Percentiles rank a stretch among this genome's conserved stretches.
phyloP scores from a whole-genome alignment of 2,329 filamentous ascomycete species.

The Neofusicoccum sp. region DNA sequence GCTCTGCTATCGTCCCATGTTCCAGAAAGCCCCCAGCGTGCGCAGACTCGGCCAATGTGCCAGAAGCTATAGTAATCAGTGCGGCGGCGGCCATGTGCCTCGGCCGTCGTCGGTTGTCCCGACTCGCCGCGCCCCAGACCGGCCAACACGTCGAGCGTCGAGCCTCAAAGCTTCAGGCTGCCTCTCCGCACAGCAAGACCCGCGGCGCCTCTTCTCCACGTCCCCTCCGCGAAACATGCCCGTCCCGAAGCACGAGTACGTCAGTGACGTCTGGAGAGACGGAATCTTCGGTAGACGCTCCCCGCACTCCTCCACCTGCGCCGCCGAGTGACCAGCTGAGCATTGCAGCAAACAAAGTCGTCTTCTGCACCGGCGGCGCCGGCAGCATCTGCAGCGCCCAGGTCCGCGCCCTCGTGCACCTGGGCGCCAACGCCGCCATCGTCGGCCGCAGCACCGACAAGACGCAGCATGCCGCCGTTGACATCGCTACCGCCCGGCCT shows the following conservation, averaged over 20 bases:
- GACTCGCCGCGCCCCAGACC: neutral
- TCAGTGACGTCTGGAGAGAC: slow-evolving; percentile 83
- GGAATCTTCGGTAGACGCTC: slow-evolving; percentile 71
- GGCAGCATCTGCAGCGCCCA: slow-evolving; percentile 93
- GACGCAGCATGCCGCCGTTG: slow-evolving; percentile 75
- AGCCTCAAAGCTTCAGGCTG: neutral
- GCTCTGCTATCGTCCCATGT: neutral
- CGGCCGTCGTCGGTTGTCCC: slow-evolving; percentile 14
- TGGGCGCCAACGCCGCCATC: slow-evolving; percentile 92
- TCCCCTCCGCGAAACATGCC: slow-evolving; percentile 53
- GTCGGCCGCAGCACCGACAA: slow-evolving; percentile 86
- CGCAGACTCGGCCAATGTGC: neutral
- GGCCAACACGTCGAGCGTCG: neutral
- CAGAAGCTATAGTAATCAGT: slow-evolving; percentile 8
- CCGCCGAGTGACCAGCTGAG: neutral
- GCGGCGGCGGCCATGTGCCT: neutral
- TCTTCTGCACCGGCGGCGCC: slow-evolving; percentile 93
- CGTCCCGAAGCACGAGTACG: slow-evolving; percentile 68
- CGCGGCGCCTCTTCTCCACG: neutral
- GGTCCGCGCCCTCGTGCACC: slow-evolving; percentile 83
- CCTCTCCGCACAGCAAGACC: neutral
- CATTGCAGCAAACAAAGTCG: slow-evolving; percentile 71
- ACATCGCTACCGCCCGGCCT: slow-evolving; percentile 74
- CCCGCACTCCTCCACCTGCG: slow-evolving; percentile 19
- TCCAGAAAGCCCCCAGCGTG: neutral